phyloP scores from a whole-genome alignment of 306 rosid genomes.

The Luffa acutangula region DNA sequence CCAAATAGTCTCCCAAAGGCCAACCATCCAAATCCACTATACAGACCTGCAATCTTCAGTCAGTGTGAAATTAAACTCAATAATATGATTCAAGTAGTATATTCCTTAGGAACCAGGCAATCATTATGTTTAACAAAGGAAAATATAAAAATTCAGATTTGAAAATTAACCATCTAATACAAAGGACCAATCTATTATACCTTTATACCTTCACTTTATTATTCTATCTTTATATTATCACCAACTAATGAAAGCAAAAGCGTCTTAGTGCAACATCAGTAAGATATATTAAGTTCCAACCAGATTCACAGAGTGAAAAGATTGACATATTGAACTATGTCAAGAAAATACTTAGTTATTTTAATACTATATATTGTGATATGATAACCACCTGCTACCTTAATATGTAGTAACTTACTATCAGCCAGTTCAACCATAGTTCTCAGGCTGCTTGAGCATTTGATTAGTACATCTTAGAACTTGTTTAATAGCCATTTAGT shows the following conservation, averaged over 20 bases:
- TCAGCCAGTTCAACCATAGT: background rate
- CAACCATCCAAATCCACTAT: slow-evolving; percentile 64
- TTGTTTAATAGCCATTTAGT: too few relatives aligned
- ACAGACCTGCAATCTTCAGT: slow-evolving; percentile 47
- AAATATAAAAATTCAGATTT: background rate
- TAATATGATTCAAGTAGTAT: background rate
- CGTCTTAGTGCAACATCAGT: background rate
- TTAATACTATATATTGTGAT: background rate
- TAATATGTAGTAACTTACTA: background rate
- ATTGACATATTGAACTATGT: background rate
- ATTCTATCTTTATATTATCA: background rate
- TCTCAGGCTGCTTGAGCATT: background rate
- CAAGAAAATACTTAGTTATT: background rate
- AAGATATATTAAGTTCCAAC: background rate
- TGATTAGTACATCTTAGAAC: background rate
- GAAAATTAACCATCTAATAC: background rate
- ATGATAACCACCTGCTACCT: background rate
- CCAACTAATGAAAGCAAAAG: background rate
- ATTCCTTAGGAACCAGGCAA: background rate
- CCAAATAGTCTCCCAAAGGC: slow-evolving; percentile 70
- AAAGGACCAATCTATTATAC: background rate
- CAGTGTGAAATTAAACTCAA: slow-evolving; percentile 14
- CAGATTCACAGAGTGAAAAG: background rate
- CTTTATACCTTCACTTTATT: background rate
- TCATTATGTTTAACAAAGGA: background rate